Conservation (phyloP, 108 stramenopile species). For the Pseudonitzschia pungens region DNA sequence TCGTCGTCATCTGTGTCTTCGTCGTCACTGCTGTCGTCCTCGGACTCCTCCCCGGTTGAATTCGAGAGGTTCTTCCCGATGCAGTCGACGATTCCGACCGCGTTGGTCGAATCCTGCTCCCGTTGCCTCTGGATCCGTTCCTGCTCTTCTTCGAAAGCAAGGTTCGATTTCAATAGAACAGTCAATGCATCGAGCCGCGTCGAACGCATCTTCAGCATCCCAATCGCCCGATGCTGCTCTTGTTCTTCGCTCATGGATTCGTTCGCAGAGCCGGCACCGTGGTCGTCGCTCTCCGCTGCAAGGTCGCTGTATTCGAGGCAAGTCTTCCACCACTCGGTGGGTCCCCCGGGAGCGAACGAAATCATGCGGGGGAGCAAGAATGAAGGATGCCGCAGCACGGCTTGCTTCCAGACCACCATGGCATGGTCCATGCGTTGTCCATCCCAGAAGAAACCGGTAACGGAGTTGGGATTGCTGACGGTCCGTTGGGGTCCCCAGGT, state of each 20-base stretch:
- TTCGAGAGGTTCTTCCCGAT: background rate
- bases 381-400: background rate
- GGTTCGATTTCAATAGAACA: background rate
- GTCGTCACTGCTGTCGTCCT: background rate
- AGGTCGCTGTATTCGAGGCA: background rate
- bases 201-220: background rate
- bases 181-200: background rate
- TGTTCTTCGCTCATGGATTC: background rate
- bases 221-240: background rate
- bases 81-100: background rate
- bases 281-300: background rate
- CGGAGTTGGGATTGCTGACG: background rate
- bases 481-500: conserved; percentile 4
- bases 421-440: background rate
- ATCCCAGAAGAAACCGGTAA: conserved; percentile 1
- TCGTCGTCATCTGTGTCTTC: background rate
- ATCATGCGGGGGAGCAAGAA: conserved; percentile 1
- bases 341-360: background rate
- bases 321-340: conserved; percentile 9
- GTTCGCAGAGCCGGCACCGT: background rate
- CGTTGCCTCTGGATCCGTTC: background rate
- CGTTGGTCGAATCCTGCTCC: background rate
- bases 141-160: background rate
- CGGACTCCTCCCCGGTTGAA: no score
- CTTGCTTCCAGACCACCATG: background rate